Evolutionary conservation across 1,139 yeast genomes (phyloP).

Genomic region (Debaryomycetaceae sp.): DNA sequence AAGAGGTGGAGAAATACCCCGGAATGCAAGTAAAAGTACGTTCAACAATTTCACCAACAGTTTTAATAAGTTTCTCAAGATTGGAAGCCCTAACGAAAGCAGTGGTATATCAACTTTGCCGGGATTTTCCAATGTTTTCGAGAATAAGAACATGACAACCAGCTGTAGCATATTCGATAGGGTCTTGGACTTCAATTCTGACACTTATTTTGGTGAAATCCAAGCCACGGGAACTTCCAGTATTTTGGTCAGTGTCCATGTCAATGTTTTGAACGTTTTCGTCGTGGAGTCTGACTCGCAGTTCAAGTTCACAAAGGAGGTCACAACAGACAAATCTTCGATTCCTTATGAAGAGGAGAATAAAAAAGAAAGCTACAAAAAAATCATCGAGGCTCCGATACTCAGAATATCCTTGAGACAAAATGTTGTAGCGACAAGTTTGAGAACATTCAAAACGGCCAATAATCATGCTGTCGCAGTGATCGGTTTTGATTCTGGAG

Average conservation of each 20-base stretch:
- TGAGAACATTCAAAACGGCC: slow-evolving; percentile 22
- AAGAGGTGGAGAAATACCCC: background rate
- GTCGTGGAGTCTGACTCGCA: slow-evolving; percentile 24
- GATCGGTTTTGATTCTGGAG: slow-evolving; percentile 39
- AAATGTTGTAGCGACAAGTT: slow-evolving; percentile 24
- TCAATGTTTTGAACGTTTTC: slow-evolving; percentile 36
- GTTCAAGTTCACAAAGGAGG: slow-evolving; percentile 20
- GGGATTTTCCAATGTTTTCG: background rate
- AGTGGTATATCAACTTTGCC: slow-evolving; percentile 3
- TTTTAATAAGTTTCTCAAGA: slow-evolving; percentile 29
- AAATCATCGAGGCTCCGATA: slow-evolving; percentile 30
- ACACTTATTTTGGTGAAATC: slow-evolving; percentile 19
- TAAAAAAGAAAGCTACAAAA: slow-evolving; percentile 13
- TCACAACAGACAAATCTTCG: slow-evolving; percentile 19
- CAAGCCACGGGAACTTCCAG: slow-evolving; percentile 14
- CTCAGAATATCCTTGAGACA: slow-evolving; percentile 29
- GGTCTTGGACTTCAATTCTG: slow-evolving; percentile 22
- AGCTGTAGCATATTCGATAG: slow-evolving; percentile 13
- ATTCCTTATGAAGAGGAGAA: slow-evolving; percentile 15
- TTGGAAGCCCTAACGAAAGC: slow-evolving; percentile 9
- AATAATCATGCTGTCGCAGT: slow-evolving; percentile 24
- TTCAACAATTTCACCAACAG: slow-evolving; percentile 33
- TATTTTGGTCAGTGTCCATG: slow-evolving; percentile 32
- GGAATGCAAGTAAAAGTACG: slow-evolving; percentile 19
- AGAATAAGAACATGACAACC: background rate